These are phyloP conservation scores for Mycena maculata DNA, from an alignment of 768 basidiomycete genomes.

Conservation along the genomic window DNA sequence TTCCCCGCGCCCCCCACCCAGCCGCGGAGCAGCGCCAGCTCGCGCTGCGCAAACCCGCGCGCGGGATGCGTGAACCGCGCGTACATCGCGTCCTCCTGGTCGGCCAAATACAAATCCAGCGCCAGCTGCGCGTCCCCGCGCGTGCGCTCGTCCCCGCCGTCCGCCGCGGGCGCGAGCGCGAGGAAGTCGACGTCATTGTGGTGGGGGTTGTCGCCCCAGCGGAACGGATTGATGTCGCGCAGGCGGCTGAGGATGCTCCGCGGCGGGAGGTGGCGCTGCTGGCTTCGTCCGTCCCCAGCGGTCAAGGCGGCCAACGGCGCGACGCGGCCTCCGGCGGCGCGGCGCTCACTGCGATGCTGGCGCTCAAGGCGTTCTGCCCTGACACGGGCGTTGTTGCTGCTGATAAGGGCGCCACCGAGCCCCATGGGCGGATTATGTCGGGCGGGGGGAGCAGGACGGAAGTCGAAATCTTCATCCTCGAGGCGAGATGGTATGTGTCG, in stretches of 20 bases:
- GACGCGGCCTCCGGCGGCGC: constrained; percentile 26
- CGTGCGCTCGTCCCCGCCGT: constrained; percentile 7
- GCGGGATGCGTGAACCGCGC: constrained; percentile 21
- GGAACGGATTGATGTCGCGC: constrained; percentile 17
- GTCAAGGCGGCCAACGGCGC: constrained; percentile 16
- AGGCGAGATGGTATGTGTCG: constrained; percentile 49
- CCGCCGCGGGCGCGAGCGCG: constrained; percentile 11
- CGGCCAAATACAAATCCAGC: constrained; percentile 27
- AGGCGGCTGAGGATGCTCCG: constrained; percentile 21
- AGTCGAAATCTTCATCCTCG: neutral
- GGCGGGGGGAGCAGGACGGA: constrained; percentile 15
- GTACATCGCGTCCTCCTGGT: constrained; percentile 20
- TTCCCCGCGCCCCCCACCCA: constrained; percentile 21
- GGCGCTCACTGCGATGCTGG: constrained; percentile 20
- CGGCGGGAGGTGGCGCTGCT: neutral
- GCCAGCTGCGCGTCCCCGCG: constrained; percentile 35
- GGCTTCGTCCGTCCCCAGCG: neutral
- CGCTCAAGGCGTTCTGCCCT: constrained; percentile 32
- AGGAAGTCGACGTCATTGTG: constrained; percentile 26
- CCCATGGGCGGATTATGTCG: constrained; percentile 67
- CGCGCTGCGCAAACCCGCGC: constrained; percentile 38
- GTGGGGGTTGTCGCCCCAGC: constrained; percentile 13
- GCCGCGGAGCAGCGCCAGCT: constrained; percentile 24
- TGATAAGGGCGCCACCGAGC: constrained; percentile 72
- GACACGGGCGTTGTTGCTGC: constrained; percentile 46